Evolutionary conservation across 495 filamentous ascomycete species (phyloP).

Genomic region (Beverwykella pulmonaria): DNA sequence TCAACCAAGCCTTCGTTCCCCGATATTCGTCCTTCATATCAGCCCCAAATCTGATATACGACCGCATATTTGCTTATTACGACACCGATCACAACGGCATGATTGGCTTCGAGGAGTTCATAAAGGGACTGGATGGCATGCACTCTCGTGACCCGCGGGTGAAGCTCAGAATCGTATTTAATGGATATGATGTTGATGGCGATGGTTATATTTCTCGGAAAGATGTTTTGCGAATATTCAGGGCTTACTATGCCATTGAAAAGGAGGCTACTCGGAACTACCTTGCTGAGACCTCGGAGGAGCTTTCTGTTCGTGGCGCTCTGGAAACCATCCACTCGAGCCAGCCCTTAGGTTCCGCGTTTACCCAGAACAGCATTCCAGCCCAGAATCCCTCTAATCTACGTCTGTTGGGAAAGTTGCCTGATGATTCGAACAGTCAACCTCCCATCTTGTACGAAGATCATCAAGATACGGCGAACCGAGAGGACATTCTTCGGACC

Average conservation of each 20-base stretch:
- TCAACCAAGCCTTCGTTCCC: constrained; percentile 86
- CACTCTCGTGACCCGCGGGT: constrained; percentile 57
- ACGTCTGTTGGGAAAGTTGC: constrained; percentile 24
- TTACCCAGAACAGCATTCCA: constrained; percentile 39
- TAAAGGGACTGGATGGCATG: constrained; percentile 79
- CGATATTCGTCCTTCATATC: constrained; percentile 73
- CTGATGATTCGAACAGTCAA: constrained; percentile 28
- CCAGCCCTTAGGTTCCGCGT: constrained; percentile 45
- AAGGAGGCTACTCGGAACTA: constrained; percentile 84
- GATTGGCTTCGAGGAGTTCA: constrained; percentile 93
- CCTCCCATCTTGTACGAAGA: constrained; percentile 39
- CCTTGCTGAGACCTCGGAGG: constrained; percentile 64
- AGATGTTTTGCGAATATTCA: constrained; percentile 90
- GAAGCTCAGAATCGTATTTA: constrained; percentile 70
- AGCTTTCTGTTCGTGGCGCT: constrained; percentile 69
- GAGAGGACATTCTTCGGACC: constrained; percentile 48
- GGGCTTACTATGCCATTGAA: constrained; percentile 83
- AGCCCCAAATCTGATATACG: constrained; percentile 85
- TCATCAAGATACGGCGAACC: constrained; percentile 53
- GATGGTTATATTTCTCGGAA: constrained; percentile 86
- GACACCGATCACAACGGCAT: constrained; percentile 84
- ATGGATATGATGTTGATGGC: constrained; percentile 86
- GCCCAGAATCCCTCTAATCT: constrained; percentile 11
- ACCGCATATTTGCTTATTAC: constrained; percentile 95
- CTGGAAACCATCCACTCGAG: constrained; percentile 55